A percentile compares a stretch with the other conserved stretches of the same genome.
phyloP scores from a whole-genome alignment of 495 filamentous ascomycete species.

The Talaromyces nanjingensis region DNA sequence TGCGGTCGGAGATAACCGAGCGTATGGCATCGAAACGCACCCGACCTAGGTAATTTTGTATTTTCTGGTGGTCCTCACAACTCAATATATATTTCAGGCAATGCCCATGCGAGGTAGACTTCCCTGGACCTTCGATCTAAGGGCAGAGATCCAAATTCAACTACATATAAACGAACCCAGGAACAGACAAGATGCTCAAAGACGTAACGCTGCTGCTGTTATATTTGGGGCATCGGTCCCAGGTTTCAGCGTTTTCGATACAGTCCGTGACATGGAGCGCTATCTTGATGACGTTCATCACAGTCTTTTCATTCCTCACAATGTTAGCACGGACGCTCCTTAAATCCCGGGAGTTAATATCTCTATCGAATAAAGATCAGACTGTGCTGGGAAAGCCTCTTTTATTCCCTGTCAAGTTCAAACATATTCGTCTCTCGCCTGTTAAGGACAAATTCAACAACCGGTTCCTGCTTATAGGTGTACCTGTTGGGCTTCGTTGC shows the following conservation, averaged over 20 bases:
- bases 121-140: too few relatives aligned
- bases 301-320: not conserved
- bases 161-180: not conserved
- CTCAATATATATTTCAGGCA: not conserved
- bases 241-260: not conserved
- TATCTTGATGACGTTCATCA: not conserved
- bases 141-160: not conserved
- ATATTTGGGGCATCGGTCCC: not conserved
- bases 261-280: not conserved
- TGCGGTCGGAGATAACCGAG: not conserved
- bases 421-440: constrained; percentile 11
- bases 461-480: constrained; percentile 15
- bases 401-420: constrained; percentile 13
- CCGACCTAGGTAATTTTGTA: too few relatives aligned
- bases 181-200: not conserved
- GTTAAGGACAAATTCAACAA: constrained; percentile 13
- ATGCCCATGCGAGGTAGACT: not conserved
- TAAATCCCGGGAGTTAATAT: not conserved
- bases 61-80: not conserved
- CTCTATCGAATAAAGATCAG: not conserved
- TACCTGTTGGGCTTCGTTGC: constrained; percentile 17
- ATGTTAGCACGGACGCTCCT: not conserved
- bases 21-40: not conserved
- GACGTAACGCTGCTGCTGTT: not conserved
- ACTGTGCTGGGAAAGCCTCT: constrained; percentile 12